Percentiles rank a stretch among this genome's conserved stretches.
phyloP scores from a whole-genome alignment of 2,329 filamentous ascomycete species.

The Aspergillus unguis region DNA sequence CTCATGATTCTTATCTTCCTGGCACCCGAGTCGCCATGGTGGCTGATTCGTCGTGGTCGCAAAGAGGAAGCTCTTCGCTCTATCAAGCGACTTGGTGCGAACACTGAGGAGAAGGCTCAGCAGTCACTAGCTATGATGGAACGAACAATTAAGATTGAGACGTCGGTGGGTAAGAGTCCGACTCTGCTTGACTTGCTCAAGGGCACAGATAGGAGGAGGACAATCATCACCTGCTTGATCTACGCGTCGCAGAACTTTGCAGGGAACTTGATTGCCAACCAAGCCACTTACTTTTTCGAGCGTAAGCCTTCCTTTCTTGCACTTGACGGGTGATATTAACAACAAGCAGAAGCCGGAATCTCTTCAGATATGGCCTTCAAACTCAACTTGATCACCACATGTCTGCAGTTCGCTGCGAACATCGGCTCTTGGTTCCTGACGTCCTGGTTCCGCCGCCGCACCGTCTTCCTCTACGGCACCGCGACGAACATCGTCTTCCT shows the following conservation, averaged over 20 bases:
- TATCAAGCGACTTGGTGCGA: background rate
- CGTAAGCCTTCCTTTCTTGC: constrained; percentile 17
- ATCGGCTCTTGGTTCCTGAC: constrained; percentile 34
- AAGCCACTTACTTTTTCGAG: constrained; percentile 60
- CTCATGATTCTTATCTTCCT: constrained; percentile 17
- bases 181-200: constrained; percentile 31
- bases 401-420: constrained; percentile 37
- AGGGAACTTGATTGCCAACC: constrained; percentile 62
- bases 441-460: constrained; percentile 40
- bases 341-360: constrained; percentile 28
- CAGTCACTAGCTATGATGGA: background rate
- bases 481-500: constrained; percentile 34
- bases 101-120: background rate
- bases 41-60: constrained; percentile 21
- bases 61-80: constrained; percentile 16
- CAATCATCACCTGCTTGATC: constrained; percentile 31
- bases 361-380: constrained; percentile 24
- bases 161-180: constrained; percentile 23
- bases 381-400: constrained; percentile 29
- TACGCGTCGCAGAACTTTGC: constrained; percentile 48
- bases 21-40: constrained; percentile 29
- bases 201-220: constrained; percentile 31
- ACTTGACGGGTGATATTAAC: constrained; percentile 11
- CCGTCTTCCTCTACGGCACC: constrained; percentile 41
- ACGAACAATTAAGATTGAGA: constrained; percentile 20